These are phyloP conservation scores for Trichomonascaceae sp. DNA, from an alignment of 1,139 yeast species.

Conservation along the genomic window DNA sequence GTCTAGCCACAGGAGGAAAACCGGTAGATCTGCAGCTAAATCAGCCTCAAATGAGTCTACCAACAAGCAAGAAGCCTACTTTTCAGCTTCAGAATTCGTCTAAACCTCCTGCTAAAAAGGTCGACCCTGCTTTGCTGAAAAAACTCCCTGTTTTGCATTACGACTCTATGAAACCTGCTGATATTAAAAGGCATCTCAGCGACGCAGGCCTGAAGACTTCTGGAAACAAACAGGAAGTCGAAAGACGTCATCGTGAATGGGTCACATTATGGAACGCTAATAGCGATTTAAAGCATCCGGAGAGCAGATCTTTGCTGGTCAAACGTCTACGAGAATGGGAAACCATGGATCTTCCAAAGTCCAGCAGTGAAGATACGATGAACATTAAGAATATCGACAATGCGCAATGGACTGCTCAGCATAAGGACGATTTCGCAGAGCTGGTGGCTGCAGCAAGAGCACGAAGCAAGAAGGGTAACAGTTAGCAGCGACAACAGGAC, in stretches of 20 bases:
- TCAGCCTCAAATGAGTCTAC: neutral
- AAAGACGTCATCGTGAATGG: conserved; percentile 70
- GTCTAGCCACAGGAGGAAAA: conserved; percentile 35
- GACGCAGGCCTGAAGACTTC: conserved; percentile 49
- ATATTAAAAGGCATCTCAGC: conserved; percentile 55
- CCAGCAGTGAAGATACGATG: conserved; percentile 8
- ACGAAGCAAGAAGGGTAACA: neutral
- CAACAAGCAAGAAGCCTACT: neutral
- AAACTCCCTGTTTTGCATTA: conserved; percentile 9
- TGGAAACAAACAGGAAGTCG: conserved; percentile 62
- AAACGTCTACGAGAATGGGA: conserved; percentile 70
- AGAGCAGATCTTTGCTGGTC: conserved; percentile 47
- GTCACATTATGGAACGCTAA: conserved; percentile 78
- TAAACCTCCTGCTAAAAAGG: neutral
- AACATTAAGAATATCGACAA: conserved; percentile 35
- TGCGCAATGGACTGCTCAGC: conserved; percentile 46
- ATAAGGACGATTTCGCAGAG: conserved; percentile 46
- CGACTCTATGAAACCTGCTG: conserved; percentile 43
- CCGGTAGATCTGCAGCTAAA: neutral
- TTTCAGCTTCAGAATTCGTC: neutral
- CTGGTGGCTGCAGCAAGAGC: conserved; percentile 36
- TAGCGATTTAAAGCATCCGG: conserved; percentile 68
- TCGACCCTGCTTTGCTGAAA: conserved; percentile 3
- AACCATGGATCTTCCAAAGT: conserved; percentile 6
- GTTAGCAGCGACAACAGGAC: no score